Base-by-base conservation (phyloP, 495 filamentous ascomycete species). In the Daldinia vernicosa region DNA sequence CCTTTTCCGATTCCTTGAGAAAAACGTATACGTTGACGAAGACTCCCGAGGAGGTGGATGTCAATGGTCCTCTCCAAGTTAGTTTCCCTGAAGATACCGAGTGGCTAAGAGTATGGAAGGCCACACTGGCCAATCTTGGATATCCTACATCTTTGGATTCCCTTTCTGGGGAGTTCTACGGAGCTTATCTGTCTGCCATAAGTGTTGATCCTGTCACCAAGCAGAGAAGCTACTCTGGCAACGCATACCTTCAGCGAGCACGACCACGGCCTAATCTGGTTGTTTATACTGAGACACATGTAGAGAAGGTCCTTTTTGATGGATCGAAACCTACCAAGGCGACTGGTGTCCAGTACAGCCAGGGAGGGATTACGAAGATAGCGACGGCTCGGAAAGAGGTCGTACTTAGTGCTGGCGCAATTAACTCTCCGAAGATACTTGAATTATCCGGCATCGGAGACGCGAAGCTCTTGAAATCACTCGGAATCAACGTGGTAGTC, bases 51-150 rank as follows among this genome's bases (percentile, higher is more conserved):
- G 30, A 56, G 57, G 72, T 56, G 58, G 66, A 27, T 66, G 75
- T 30, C 19, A 9, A 70, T 65, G 63, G 73, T 11, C 69, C 58
- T 4, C 43, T 75, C 1, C 60, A 71, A 37, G 26, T 66, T 9
- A 59, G 56, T 37, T 35, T 71, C 7, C 59, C 63, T 1, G 63
- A 74, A 27, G 33, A 62, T 4, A 56, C 19, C 37, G 55, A 59
- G n/a, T 74, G 66, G 70, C 54, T 63, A n/a, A 4, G 45, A 8
- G 22, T 52, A 8, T 82, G 80, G 77, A 67, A 61, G 59, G 78
- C 60, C 43, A 75, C 62, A 4, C 28, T 66, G 3, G 4, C 22
- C 1, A 43, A 53, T 1, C 53, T 58, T 4, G 63, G 53, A 9
- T 66, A 24, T 51, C 37, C 40, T 0, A 27, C 28, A 11, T 65